These are phyloP conservation scores for Pelargonium myrrhifolium DNA, from an alignment of 441 rosid genomes.

Conservation along the genomic window DNA sequence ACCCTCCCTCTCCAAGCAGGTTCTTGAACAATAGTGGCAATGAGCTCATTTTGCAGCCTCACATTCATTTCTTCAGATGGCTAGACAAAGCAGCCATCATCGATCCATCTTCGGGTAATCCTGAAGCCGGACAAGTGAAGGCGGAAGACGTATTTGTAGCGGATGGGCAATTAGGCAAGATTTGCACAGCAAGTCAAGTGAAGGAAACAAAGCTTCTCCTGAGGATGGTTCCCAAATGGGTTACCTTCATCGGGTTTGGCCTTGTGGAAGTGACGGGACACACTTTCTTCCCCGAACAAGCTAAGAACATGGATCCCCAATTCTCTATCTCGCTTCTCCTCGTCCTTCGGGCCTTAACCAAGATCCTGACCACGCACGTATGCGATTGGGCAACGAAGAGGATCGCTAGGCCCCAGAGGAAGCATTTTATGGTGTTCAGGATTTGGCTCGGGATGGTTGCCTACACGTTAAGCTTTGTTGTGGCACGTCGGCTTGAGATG, in stretches of 20 bases:
- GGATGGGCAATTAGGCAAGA: background rate
- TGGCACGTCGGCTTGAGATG: background rate
- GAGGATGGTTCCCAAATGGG: slow-evolving; percentile 1
- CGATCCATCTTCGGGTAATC: background rate
- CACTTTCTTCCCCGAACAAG: slow-evolving; percentile 3
- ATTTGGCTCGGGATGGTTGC: slow-evolving; percentile 1
- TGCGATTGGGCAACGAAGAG: background rate
- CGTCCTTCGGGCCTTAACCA: background rate
- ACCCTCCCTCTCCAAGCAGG: background rate
- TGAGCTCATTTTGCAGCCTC: background rate
- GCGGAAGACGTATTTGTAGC: background rate
- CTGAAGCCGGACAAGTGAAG: background rate
- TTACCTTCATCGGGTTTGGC: background rate
- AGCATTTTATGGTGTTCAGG: background rate
- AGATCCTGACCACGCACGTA: background rate
- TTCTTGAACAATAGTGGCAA: background rate
- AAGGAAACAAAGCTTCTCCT: slow-evolving; percentile 3
- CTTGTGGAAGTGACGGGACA: slow-evolving; percentile 1
- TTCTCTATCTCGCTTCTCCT: slow-evolving; percentile 1
- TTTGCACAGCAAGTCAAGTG: background rate
- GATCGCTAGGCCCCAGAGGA: background rate
- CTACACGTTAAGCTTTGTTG: background rate
- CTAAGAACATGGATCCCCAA: background rate
- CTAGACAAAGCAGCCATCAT: slow-evolving; percentile 7
- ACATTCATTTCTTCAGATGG: background rate